Percentiles rank a stretch among this genome's conserved stretches.
These are phyloP conservation scores for Cymbopogon citratus DNA, from an alignment of 176 grass and related monocot species.

Conservation along the genomic window DNA sequence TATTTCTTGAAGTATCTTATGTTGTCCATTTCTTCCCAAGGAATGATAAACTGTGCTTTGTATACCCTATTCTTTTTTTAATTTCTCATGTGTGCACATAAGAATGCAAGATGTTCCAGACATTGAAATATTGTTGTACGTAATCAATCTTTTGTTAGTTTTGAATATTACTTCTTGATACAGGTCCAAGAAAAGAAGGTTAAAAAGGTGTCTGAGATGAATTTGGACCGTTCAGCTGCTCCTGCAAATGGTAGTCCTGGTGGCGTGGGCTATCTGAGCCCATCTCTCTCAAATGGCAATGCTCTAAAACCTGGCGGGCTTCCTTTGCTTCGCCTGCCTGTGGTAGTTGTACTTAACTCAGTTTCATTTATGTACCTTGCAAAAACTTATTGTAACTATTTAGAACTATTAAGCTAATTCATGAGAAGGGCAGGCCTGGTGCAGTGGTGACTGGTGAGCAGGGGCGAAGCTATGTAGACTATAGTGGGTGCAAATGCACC, in stretches of 20 bases:
- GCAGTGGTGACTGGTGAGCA: too few species aligned
- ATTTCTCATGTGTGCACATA: not conserved
- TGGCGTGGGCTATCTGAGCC: conserved; percentile 21
- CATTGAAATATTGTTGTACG: not conserved
- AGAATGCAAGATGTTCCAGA: not conserved
- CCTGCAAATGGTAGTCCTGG: conserved; percentile 51
- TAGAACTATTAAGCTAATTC: not conserved
- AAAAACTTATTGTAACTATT: not conserved
- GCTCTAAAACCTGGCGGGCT: conserved; percentile 35
- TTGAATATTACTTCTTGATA: conserved; percentile 11
- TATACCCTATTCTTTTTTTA: not conserved
- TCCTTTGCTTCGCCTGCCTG: conserved; percentile 66
- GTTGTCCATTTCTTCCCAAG: not conserved
- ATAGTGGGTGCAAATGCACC: too few species aligned
- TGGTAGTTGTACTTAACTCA: conserved; percentile 77
- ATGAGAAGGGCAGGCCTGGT: too few species aligned
- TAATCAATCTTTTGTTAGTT: conserved; percentile 16
- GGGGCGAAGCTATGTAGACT: too few species aligned
- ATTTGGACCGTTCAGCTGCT: conserved; percentile 56
- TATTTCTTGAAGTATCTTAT: conserved; percentile 20
- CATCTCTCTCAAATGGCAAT: conserved; percentile 51
- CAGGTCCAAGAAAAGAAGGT: conserved; percentile 99
- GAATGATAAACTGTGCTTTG: not conserved
- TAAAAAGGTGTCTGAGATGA: conserved; percentile 82
- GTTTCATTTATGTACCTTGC: not conserved